Percentiles rank a stretch among this genome's conserved stretches.
phyloP scores from a whole-genome alignment of 306 rosid species.

The Gastrolobium bilobum region DNA sequence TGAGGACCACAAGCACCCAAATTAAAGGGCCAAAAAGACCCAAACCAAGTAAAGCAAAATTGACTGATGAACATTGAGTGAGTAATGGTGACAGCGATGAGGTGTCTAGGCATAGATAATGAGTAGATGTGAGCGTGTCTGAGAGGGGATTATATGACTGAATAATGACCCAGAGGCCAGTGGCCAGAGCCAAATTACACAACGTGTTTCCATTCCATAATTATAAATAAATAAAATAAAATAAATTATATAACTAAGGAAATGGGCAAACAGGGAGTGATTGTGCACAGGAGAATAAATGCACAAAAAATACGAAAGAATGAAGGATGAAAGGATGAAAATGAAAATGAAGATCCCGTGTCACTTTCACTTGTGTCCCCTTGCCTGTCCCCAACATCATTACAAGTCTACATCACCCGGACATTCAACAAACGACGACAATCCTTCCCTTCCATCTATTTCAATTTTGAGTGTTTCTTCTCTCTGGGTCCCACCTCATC shows the following conservation, averaged over 20 bases:
- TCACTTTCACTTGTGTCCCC: slow-evolving; percentile 69
- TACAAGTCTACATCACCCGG: slow-evolving; percentile 64
- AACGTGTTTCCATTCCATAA: slow-evolving; percentile 23
- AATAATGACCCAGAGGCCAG: too few species aligned
- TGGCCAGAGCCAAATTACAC: not conserved
- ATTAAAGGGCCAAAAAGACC: slow-evolving; percentile 41
- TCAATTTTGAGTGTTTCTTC: slow-evolving; percentile 31
- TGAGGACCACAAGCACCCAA: slow-evolving; percentile 56
- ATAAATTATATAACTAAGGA: not conserved
- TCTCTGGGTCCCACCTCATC: slow-evolving; percentile 42
- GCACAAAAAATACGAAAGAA: slow-evolving; percentile 36
- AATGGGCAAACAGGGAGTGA: not conserved
- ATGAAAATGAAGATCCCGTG: slow-evolving; percentile 51
- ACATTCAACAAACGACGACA: slow-evolving; percentile 74
- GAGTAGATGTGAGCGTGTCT: not conserved
- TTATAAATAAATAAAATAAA: not conserved
- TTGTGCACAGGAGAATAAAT: slow-evolving; percentile 12
- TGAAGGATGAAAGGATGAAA: not conserved
- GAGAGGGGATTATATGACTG: too few species aligned
- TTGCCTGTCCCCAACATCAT: slow-evolving; percentile 66
- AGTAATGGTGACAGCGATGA: slow-evolving; percentile 34
- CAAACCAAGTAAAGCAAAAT: slow-evolving; percentile 52
- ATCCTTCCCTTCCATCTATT: slow-evolving; percentile 53
- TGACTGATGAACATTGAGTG: slow-evolving; percentile 40
- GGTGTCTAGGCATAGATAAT: not conserved